phyloP scores from a whole-genome alignment of 2,329 filamentous ascomycete genomes.

The Teratosphaeria pseudoeucalypti region DNA sequence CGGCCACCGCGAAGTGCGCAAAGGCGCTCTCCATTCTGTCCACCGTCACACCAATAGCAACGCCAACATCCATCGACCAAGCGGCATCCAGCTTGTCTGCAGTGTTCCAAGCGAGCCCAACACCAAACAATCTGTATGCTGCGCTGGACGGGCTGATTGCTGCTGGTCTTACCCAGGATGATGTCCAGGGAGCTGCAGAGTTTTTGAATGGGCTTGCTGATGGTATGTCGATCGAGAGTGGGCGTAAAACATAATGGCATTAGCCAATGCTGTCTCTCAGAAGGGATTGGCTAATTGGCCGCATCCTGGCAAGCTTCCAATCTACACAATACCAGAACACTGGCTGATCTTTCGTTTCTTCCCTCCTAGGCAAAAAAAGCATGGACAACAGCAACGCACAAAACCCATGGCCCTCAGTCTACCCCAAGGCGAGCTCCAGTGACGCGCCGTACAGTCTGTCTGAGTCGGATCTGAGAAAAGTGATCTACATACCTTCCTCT shows the following conservation, averaged over 20 bases:
- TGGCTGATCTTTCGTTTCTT: background rate
- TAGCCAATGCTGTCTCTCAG: background rate
- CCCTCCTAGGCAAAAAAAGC: conserved; percentile 10
- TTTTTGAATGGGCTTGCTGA: conserved; percentile 14
- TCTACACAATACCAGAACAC: background rate
- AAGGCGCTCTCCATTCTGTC: conserved; percentile 3
- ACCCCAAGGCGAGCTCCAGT: conserved; percentile 25
- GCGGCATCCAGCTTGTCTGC: conserved; percentile 1
- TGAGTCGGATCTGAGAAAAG: conserved; percentile 39
- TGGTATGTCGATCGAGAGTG: background rate
- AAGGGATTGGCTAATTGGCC: background rate
- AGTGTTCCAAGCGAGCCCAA: conserved; percentile 8
- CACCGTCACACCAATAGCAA: conserved; percentile 4
- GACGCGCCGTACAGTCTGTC: conserved; percentile 42
- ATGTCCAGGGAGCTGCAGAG: conserved; percentile 8
- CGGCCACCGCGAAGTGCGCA: background rate
- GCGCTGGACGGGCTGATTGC: conserved; percentile 16
- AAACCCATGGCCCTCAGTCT: conserved; percentile 22
- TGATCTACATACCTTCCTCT: conserved; percentile 41
- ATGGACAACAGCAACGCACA: conserved; percentile 19
- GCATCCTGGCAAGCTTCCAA: background rate
- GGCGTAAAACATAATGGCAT: background rate
- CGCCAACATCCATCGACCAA: conserved; percentile 2
- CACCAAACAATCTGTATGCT: conserved; percentile 19
- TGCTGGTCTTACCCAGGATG: conserved; percentile 21